Evolutionary conservation across 768 basidiomycete species (phyloP).

Genomic region (Tricholoma furcatifolium): DNA sequence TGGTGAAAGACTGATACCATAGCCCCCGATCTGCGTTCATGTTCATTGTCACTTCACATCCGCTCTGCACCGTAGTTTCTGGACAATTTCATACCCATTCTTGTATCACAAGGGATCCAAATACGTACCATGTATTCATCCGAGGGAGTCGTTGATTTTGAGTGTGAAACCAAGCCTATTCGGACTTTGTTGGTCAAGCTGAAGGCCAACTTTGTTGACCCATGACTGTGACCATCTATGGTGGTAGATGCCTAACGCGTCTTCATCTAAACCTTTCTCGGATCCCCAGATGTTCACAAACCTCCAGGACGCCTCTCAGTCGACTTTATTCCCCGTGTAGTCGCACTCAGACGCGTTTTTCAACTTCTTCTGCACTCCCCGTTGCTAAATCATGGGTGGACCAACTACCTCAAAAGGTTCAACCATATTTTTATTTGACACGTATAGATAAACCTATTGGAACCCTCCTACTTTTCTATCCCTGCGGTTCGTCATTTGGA

Average conservation of each 20-base stretch:
- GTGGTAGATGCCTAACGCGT: slow-evolving; percentile 14
- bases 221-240: slow-evolving; percentile 2
- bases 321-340: neutral
- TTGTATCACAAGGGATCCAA: neutral
- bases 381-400: slow-evolving; percentile 60
- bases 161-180: neutral
- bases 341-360: slow-evolving; percentile 10
- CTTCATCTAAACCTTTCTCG: slow-evolving; percentile 4
- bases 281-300: neutral
- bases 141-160: neutral
- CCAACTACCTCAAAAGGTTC: slow-evolving; percentile 51
- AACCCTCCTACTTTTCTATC: slow-evolving; percentile 86
- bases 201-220: neutral
- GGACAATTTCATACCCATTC: slow-evolving; percentile 16
- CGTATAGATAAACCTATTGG: slow-evolving; percentile 97
- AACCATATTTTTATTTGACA: slow-evolving; percentile 83
- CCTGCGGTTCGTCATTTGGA: slow-evolving; percentile 69
- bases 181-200: neutral
- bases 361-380: slow-evolving; percentile 5
- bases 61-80: slow-evolving; percentile 13
- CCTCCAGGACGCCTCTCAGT: neutral
- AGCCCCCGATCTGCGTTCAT: slow-evolving; percentile 8
- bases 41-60: slow-evolving; percentile 11
- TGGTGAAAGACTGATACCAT: slow-evolving; percentile 51
- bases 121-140: too few relatives aligned